Percentiles rank a stretch among this genome's conserved stretches.
Evolutionary conservation across 306 rosid genomes (phyloP).

Genomic region (Glycine soja): DNA sequence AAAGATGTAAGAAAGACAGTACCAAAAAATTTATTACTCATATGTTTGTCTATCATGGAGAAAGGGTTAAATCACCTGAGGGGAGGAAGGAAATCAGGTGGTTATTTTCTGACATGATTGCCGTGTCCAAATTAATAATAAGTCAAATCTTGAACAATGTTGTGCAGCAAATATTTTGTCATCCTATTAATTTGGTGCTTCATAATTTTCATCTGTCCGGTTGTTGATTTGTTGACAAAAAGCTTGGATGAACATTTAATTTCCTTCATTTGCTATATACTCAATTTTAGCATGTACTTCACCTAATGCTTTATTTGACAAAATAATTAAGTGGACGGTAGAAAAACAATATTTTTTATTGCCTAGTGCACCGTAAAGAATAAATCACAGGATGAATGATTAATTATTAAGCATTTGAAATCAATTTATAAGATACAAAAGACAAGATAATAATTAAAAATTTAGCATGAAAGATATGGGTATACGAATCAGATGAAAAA

Average conservation of each 20-base stretch:
- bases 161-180: neutral
- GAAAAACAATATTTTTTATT: neutral
- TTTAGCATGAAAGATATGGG: no score
- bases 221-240: neutral
- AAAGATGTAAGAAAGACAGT: neutral
- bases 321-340: neutral
- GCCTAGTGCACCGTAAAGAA: neutral
- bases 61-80: slow-evolving; percentile 20
- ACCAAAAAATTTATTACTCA: neutral
- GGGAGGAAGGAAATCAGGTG: neutral
- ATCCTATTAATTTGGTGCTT: neutral
- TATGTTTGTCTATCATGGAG: neutral
- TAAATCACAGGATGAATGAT: neutral
- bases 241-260: neutral
- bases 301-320: slow-evolving; percentile 18
- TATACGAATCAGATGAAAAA: no score
- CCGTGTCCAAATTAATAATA: slow-evolving; percentile 21
- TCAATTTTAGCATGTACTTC: neutral
- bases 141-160: slow-evolving; percentile 7
- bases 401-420: neutral
- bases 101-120: slow-evolving; percentile 35
- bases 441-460: no score
- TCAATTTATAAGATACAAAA: no score
- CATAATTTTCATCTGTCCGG: neutral
- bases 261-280: slow-evolving; percentile 1